Evolutionary conservation across 2,329 filamentous ascomycete genomes (phyloP).

Genomic region (Pseudohalonectria lignicola): DNA sequence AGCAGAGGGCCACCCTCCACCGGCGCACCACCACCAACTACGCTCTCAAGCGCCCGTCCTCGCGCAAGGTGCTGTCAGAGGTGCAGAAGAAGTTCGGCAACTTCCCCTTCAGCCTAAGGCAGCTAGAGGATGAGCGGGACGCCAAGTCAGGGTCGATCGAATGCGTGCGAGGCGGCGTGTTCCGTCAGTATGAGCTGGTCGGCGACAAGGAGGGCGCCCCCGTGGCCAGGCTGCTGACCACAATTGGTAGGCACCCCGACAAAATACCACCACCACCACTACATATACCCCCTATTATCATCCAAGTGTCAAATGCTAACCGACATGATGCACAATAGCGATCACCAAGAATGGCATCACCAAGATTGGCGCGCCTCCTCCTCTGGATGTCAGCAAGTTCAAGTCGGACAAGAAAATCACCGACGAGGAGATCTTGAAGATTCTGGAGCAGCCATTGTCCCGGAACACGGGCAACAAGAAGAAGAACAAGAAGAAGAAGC

Average conservation of each 20-base stretch:
- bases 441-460: slow-evolving; percentile 77
- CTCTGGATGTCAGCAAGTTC: slow-evolving; percentile 69
- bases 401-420: slow-evolving; percentile 97
- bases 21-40: slow-evolving; percentile 88
- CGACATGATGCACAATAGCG: too few relatives aligned
- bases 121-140: slow-evolving; percentile 91
- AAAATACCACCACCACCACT: slow-evolving; percentile 14
- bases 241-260: slow-evolving; percentile 89
- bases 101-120: slow-evolving; percentile 95
- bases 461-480: slow-evolving; percentile 88
- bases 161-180: slow-evolving; percentile 84
- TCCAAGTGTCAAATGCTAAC: too few relatives aligned
- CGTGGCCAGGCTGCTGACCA: slow-evolving; percentile 81
- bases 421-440: slow-evolving; percentile 90
- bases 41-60: slow-evolving; percentile 86
- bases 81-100: slow-evolving; percentile 94
- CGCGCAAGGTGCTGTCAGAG: slow-evolving; percentile 84
- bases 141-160: slow-evolving; percentile 95
- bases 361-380: slow-evolving; percentile 67
- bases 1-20: slow-evolving; percentile 83
- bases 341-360: slow-evolving; percentile 97
- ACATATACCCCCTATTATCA: too few relatives aligned
- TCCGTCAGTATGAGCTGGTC: slow-evolving; percentile 92
- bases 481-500: slow-evolving; percentile 77
- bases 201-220: slow-evolving; percentile 83